Percentiles rank a stretch among this genome's conserved stretches.
These are phyloP conservation scores for Boletus rubropictus DNA, from an alignment of 768 basidiomycete species.

Conservation along the genomic window DNA sequence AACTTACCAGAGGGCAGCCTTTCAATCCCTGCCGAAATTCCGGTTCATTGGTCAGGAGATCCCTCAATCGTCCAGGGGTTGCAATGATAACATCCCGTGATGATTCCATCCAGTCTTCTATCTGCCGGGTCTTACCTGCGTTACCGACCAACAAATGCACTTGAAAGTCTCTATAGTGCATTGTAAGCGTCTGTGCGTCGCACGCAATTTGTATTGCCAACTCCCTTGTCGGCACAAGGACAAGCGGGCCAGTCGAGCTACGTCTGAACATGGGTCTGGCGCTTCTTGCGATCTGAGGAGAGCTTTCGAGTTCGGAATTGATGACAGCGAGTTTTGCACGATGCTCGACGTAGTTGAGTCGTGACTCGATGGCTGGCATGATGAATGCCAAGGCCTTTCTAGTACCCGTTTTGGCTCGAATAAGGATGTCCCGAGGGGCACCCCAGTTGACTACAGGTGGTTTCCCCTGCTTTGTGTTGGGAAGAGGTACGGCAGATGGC, in stretches of 20 bases:
- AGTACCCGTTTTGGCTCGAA: slow-evolving; percentile 84
- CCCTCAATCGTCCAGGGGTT: slow-evolving; percentile 83
- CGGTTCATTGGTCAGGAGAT: slow-evolving; percentile 57
- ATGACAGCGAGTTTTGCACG: slow-evolving; percentile 36
- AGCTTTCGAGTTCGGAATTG: slow-evolving; percentile 38
- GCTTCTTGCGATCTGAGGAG: slow-evolving; percentile 25
- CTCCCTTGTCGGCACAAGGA: slow-evolving; percentile 89
- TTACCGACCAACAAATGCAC: slow-evolving; percentile 80
- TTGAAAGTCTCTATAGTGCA: slow-evolving; percentile 56
- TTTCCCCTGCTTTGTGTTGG: neutral
- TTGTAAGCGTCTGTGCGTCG: slow-evolving; percentile 65
- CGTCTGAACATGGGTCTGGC: slow-evolving; percentile 38
- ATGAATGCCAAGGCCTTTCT: slow-evolving; percentile 89
- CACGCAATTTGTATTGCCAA: slow-evolving; percentile 85
- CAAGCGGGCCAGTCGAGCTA: slow-evolving; percentile 58
- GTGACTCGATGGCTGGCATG: slow-evolving; percentile 77
- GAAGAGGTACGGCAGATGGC: neutral
- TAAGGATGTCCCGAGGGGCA: slow-evolving; percentile 61
- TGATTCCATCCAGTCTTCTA: slow-evolving; percentile 58
- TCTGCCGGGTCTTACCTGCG: slow-evolving; percentile 54
- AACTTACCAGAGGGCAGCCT: slow-evolving; percentile 54
- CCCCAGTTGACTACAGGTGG: slow-evolving; percentile 4
- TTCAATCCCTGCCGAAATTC: slow-evolving; percentile 49
- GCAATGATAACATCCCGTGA: slow-evolving; percentile 80
- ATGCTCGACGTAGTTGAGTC: slow-evolving; percentile 52